Conservation (phyloP, 805 yeast genomes). For the Clavispora phyllophila region DNA sequence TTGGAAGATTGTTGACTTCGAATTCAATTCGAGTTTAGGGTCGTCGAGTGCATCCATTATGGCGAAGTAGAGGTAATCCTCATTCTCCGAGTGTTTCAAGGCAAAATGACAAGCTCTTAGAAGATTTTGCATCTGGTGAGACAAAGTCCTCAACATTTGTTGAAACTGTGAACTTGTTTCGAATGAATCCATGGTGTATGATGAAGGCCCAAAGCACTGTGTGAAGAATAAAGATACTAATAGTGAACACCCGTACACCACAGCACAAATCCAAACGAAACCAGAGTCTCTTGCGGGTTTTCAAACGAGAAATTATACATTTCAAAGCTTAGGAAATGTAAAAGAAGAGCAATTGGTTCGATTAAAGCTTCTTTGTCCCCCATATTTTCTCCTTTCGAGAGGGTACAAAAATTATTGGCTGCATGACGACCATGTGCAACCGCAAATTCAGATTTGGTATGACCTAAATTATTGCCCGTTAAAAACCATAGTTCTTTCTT, state of each 20-base stretch:
- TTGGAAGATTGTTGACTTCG: conserved; percentile 61
- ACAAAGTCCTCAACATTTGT: conserved; percentile 57
- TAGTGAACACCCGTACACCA: neutral
- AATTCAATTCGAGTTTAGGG: conserved; percentile 47
- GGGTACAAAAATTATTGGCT: too few species aligned
- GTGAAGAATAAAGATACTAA: neutral
- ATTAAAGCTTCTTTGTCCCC: too few species aligned
- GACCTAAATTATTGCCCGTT: too few species aligned
- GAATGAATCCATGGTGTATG: conserved; percentile 71
- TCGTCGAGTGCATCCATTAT: conserved; percentile 56
- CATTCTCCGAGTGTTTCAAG: conserved; percentile 49
- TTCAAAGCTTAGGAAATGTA: too few species aligned
- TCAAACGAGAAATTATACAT: too few species aligned
- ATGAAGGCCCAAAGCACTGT: neutral
- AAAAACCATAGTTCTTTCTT: too few species aligned
- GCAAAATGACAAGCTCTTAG: conserved; percentile 53
- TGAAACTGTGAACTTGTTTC: conserved; percentile 77
- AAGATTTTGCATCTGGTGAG: conserved; percentile 55
- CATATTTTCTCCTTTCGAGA: too few species aligned
- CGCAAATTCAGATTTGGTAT: too few species aligned
- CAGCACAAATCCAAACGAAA: too few species aligned
- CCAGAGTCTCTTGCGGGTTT: too few species aligned
- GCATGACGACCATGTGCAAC: too few species aligned
- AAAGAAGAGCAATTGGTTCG: too few species aligned
- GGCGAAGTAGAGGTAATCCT: conserved; percentile 65